Evolutionary conservation across 345 rosid genomes (phyloP), one percentile per base, ranked within the genome.

Genomic region (Salix caprea): DNA sequence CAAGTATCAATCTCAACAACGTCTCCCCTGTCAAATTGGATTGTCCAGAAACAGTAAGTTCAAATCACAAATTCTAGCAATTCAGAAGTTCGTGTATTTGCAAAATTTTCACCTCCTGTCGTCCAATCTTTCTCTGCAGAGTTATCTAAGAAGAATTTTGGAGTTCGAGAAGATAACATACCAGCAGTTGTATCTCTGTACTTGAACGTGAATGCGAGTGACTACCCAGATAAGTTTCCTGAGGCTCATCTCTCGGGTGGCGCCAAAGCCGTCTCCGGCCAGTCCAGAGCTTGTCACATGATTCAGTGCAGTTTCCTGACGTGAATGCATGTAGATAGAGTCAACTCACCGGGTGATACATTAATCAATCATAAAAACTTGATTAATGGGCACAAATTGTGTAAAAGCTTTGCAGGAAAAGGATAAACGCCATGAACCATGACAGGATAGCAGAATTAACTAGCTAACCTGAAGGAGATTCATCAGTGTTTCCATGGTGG

Each of bases 191-290:
- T 78, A 78, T 23, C 67, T 69, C 62, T 73, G 74, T 30, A 73
- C 81, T 78, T 78, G 81, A 67, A 78, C 64, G 28, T 78, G 77
- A 4, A 78, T 78, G 9, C 81, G 77, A n/a, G 81, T 78, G 69
- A 78, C 81, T 2, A 78, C 81, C 82, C 82, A 79, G 5, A 79
- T 79, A 11, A 79, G 70, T 14, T 73, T 74, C 48, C 77, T 42
- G 15, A 79, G 70, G 70, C 73, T 74, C 77, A 74, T 79, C 74
- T 79, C 70, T 44, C 74, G 58, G 58, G 81, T 78, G 12, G 81
- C 69, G 5, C 81, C 81, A n/a, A 78, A 78, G 4, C 74, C 81
- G 24, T 67, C 26, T 34, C 81, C 81, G 0, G 77, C 81, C 2
- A 73, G 62, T 58, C 81, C 77, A 7, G 81, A 78, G 60, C 81